Conservation (phyloP, 2,329 filamentous ascomycete species). For the Pestalotiopsis sp. region DNA sequence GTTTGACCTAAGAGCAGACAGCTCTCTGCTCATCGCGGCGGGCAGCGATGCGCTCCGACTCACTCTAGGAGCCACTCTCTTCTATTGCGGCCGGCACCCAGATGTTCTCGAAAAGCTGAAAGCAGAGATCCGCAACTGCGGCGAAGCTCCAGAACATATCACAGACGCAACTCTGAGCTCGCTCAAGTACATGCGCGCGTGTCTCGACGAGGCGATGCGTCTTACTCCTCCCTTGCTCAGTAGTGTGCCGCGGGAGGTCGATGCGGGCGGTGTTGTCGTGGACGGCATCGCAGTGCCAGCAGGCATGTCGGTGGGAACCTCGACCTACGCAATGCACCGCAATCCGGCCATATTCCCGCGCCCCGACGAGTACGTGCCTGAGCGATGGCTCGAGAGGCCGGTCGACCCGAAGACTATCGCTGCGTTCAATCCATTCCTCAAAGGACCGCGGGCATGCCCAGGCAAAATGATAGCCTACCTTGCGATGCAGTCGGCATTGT, state of each 20-base stretch:
- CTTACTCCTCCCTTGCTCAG: not conserved
- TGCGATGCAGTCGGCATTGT: slow-evolving; percentile 8
- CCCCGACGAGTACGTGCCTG: not conserved
- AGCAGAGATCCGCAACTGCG: not conserved
- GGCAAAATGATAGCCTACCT: slow-evolving; percentile 9
- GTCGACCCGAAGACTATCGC: slow-evolving; percentile 4
- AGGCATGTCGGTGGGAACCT: slow-evolving; percentile 2
- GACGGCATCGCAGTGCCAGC: not conserved
- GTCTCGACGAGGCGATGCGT: slow-evolving; percentile 9
- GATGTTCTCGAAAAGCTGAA: not conserved
- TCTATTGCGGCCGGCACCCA: not conserved
- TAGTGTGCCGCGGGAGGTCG: not conserved
- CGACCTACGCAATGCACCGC: not conserved
- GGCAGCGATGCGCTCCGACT: slow-evolving; percentile 11
- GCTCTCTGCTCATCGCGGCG: slow-evolving; percentile 12
- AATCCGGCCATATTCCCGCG: not conserved
- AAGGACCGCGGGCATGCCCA: slow-evolving; percentile 7
- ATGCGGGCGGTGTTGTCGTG: not conserved
- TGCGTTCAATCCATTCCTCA: slow-evolving; percentile 10
- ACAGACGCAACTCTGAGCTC: not conserved
- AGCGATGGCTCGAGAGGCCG: not conserved
- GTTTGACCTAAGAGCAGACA: slow-evolving; percentile 13
- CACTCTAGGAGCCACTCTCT: slow-evolving; percentile 3
- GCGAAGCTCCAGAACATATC: not conserved
- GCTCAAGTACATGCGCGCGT: slow-evolving; percentile 5